Evolutionary conservation across 2,329 filamentous ascomycete species (phyloP).

Genomic region (Coleophoma eucalyptorum): DNA sequence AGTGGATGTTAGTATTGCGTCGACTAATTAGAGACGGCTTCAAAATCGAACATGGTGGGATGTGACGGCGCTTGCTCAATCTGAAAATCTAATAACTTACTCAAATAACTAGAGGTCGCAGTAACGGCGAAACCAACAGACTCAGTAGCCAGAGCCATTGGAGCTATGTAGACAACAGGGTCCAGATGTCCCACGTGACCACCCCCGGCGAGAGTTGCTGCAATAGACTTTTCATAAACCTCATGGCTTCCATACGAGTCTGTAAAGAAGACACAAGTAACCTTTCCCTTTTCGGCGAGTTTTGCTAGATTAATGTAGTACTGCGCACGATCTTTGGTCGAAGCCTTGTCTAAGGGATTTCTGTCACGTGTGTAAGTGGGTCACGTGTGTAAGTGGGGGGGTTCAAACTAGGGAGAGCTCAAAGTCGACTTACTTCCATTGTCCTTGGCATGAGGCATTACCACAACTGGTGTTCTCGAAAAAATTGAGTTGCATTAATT

Average conservation of each 20-base stretch:
- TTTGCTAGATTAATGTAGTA: not conserved
- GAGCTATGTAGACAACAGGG: constrained; percentile 54
- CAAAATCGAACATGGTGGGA: not conserved
- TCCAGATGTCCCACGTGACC: constrained; percentile 24
- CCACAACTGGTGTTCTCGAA: not conserved
- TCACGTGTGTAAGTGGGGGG: not conserved
- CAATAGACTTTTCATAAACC: not conserved
- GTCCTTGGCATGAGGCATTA: not conserved
- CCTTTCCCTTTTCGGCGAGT: not conserved
- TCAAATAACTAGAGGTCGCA: constrained; percentile 54
- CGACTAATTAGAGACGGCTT: not conserved
- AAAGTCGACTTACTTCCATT: not conserved
- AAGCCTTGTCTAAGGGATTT: not conserved
- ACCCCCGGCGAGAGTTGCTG: not conserved
- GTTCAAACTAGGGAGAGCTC: too few relatives aligned
- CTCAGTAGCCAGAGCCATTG: constrained; percentile 63
- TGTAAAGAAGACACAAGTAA: not conserved
- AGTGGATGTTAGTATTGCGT: constrained; percentile 38
- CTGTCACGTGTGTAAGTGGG: not conserved
- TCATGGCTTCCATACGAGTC: not conserved
- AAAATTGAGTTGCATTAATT: not conserved
- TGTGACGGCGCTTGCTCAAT: too few relatives aligned
- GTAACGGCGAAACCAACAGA: constrained; percentile 64
- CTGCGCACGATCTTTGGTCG: not conserved
- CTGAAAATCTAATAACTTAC: not conserved